Evolutionary conservation across 192 early-diverging fungal genomes (phyloP), one percentile per base, ranked within the genome.

Genomic region (Glomus cerebriforme): DNA sequence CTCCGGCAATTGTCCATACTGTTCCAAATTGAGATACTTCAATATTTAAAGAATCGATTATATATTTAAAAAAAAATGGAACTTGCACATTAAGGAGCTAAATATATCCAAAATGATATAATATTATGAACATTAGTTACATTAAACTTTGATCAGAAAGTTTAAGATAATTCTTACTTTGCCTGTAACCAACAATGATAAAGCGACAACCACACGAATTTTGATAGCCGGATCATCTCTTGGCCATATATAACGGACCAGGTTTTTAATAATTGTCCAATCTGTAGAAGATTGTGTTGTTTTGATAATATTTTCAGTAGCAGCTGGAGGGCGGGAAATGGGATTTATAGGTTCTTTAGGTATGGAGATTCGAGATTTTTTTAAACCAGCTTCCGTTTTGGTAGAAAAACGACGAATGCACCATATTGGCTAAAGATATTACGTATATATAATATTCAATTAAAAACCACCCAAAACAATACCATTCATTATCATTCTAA

Each of bases 21-120:
- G 92, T 92, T 17, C 87, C 86, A 34, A 90, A 87, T 19, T 86
- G 86, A 12, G 91, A 54, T 34, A 92, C 86, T 37, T 92, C 87
- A 62, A 90, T 75, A 78, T 93, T 96, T 43, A 99, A 86, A 27
- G 89, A 89, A 78, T 99, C 97, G 39, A 99, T 91, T 45, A 95
- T 90, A 69, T 93, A 82, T 84, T 99, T 99, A 88, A 99, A 99
- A 78, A 94, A 91, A 64, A 97, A 93, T 0, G 98, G 98, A 43
- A 99, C 96, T 80, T 95, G 95, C 0, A 99, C 96, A 77, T 96
- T 98, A 37, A 98, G 82, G 19, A 96, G 73, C 86, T 85, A 59
- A 27, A 59, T 59, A 74, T 68, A n/a, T n/a, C n/a, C n/a, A n/a
- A n/a, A n/a, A n/a, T 70, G 26, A 47, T 22, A 59, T 13, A 39